Percentiles rank a stretch among this genome's conserved stretches.
phyloP scores from a whole-genome alignment of 1,284 basidiomycete species.

The Sporisorium sorghi region DNA sequence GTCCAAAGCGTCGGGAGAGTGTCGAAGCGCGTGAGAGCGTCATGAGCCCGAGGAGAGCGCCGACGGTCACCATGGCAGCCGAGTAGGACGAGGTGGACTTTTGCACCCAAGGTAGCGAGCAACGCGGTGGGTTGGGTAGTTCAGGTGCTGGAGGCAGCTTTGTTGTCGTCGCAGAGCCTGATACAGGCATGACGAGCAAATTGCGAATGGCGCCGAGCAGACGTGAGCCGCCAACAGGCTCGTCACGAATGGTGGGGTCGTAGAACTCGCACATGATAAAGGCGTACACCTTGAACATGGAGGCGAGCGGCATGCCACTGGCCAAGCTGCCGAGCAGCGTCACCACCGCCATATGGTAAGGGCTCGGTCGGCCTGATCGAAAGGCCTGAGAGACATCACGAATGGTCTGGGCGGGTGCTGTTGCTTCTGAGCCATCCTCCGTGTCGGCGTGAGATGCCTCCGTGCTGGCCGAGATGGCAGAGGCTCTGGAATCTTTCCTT shows the following conservation, averaged over 20 bases:
- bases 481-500: constrained; percentile 24
- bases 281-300: constrained; percentile 63
- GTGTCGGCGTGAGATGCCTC: constrained; percentile 28
- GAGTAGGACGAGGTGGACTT: constrained; percentile 60
- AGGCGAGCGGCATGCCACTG: constrained; percentile 60
- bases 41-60: constrained; percentile 55
- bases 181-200: not conserved
- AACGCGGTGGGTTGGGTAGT: constrained; percentile 52
- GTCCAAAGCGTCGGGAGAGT: constrained; percentile 54
- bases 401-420: constrained; percentile 51
- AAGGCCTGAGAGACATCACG: constrained; percentile 54
- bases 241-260: constrained; percentile 44
- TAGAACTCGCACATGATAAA: constrained; percentile 62
- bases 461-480: constrained; percentile 18
- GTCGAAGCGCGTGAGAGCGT: constrained; percentile 51
- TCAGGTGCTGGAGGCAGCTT: constrained; percentile 50
- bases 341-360: constrained; percentile 63
- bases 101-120: constrained; percentile 54
- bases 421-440: constrained; percentile 39
- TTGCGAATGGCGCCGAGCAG: constrained; percentile 12
- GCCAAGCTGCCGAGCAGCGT: constrained; percentile 57
- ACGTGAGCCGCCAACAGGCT: constrained; percentile 19
- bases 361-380: constrained; percentile 41
- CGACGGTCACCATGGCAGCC: constrained; percentile 60
- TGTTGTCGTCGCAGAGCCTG: not conserved